Evolutionary conservation across 2,329 filamentous ascomycete genomes (phyloP).

Genomic region (Fusarium sterilihyphosum): DNA sequence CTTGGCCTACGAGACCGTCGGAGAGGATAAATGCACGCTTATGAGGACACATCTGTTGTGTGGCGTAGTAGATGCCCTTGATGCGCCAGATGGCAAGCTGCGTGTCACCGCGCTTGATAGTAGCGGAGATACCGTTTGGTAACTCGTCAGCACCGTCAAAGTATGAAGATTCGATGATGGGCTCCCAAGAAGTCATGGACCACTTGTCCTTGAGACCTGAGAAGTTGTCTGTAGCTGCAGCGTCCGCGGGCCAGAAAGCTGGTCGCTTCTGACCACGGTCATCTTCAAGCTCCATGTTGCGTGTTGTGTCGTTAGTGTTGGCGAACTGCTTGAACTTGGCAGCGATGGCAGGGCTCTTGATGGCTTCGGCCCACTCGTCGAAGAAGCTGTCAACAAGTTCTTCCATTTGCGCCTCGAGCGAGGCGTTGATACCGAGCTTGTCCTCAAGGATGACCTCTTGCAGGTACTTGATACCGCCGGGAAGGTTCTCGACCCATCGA

Average conservation of each 20-base stretch:
- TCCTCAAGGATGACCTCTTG: constrained; percentile 85
- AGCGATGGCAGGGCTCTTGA: constrained; percentile 73
- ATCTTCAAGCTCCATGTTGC: constrained; percentile 74
- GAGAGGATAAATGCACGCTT: constrained; percentile 90
- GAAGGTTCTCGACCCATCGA: constrained; percentile 85
- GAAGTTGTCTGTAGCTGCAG: constrained; percentile 76
- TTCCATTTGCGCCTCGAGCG: constrained; percentile 88
- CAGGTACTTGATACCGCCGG: constrained; percentile 85
- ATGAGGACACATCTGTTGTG: constrained; percentile 95
- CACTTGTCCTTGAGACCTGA: constrained; percentile 70
- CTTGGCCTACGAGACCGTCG: constrained; percentile 83
- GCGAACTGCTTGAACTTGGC: constrained; percentile 83
- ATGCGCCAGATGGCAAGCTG: constrained; percentile 90
- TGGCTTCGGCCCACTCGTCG: constrained; percentile 89
- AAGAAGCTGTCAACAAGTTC: constrained; percentile 85
- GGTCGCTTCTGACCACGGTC: constrained; percentile 81
- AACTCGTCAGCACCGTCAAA: constrained; percentile 72
- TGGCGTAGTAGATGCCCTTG: constrained; percentile 81
- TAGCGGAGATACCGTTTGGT: constrained; percentile 78
- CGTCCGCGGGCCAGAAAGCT: constrained; percentile 78
- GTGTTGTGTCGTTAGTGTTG: constrained; percentile 78
- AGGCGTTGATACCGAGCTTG: constrained; percentile 84
- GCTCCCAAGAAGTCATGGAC: constrained; percentile 75
- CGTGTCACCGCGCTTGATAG: constrained; percentile 86
- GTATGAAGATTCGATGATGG: constrained; percentile 75